phyloP scores from a whole-genome alignment of 768 basidiomycete species.

The Lepiota venenata region DNA sequence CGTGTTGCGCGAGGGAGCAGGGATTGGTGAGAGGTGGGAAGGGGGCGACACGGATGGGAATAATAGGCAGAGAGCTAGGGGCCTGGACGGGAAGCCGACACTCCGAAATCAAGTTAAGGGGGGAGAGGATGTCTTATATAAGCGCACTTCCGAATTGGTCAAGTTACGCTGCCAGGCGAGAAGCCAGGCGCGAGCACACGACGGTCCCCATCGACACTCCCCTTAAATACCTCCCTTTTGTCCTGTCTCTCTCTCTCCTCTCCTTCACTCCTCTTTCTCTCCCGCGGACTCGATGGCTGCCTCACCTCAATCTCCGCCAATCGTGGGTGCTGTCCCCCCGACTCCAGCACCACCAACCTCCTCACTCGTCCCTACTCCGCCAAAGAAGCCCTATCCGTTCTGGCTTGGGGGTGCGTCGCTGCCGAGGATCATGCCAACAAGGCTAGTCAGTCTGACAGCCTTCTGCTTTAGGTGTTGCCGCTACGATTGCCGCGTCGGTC shows the following conservation, averaged over 20 bases:
- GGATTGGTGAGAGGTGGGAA: too few species aligned
- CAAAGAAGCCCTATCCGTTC: conserved; percentile 81
- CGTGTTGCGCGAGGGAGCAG: too few species aligned
- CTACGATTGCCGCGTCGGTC: conserved; percentile 85
- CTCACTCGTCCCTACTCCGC: conserved; percentile 16
- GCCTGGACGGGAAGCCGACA: too few species aligned
- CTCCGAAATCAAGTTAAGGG: too few species aligned
- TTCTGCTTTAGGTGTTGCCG: conserved; percentile 55
- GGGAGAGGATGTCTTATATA: neutral
- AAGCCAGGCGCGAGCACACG: neutral
- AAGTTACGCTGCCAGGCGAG: neutral
- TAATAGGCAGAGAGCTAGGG: too few species aligned
- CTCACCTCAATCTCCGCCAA: neutral
- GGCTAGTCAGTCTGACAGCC: neutral
- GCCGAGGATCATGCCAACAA: neutral
- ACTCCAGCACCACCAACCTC: neutral
- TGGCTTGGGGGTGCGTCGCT: conserved; percentile 68
- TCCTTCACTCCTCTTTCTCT: too few species aligned
- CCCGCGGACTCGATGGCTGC: neutral
- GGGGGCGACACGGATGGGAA: too few species aligned
- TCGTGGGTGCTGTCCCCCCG: neutral
- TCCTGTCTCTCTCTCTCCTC: neutral
- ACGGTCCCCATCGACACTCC: neutral
- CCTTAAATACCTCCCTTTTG: conserved; percentile 1
- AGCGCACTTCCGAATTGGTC: neutral